These are phyloP conservation scores for Fusarium circinatum DNA, from an alignment of 2,329 filamentous ascomycete species.

Conservation along the genomic window DNA sequence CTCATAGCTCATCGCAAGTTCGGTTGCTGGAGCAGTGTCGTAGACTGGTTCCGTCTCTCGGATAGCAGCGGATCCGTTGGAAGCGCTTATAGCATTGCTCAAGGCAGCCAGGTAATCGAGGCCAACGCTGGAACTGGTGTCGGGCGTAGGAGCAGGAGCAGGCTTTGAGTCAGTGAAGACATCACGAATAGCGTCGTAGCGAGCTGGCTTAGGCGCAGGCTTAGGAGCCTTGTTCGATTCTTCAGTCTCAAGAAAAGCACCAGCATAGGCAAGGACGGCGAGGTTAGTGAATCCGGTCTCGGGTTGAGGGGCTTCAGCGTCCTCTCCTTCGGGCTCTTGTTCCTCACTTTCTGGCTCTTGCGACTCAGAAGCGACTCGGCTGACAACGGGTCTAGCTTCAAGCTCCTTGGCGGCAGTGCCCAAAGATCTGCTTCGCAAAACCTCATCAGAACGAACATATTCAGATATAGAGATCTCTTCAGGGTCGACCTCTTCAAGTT, in stretches of 20 bases:
- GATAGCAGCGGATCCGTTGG: slow-evolving; percentile 31
- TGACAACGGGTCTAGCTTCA: slow-evolving; percentile 43
- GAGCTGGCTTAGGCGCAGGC: slow-evolving; percentile 46
- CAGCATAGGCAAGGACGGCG: slow-evolving; percentile 47
- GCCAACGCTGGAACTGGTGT: slow-evolving; percentile 37
- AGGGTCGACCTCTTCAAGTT: slow-evolving; percentile 45
- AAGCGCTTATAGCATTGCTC: slow-evolving; percentile 47
- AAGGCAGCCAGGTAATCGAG: slow-evolving; percentile 51
- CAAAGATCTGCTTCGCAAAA: slow-evolving; percentile 49
- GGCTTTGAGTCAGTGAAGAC: slow-evolving; percentile 54
- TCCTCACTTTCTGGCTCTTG: slow-evolving; percentile 42
- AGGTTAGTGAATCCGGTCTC: slow-evolving; percentile 45
- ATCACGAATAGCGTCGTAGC: slow-evolving; percentile 54
- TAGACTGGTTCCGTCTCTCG: slow-evolving; percentile 6
- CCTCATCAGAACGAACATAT: slow-evolving; percentile 48
- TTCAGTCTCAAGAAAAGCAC: slow-evolving; percentile 47
- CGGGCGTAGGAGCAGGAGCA: slow-evolving; percentile 39
- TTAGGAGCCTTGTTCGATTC: slow-evolving; percentile 41
- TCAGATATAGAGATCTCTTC: slow-evolving; percentile 50
- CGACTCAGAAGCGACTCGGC: slow-evolving; percentile 42
- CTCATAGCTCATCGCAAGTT: slow-evolving; percentile 19
- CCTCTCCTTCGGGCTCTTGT: slow-evolving; percentile 37
- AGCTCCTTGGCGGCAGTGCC: slow-evolving; percentile 51
- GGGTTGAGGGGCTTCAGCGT: slow-evolving; percentile 36
- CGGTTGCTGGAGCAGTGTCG: neutral